These are phyloP conservation scores for Primulina tabacum DNA, from an alignment of 257 asterid genomes.

Conservation along the genomic window DNA sequence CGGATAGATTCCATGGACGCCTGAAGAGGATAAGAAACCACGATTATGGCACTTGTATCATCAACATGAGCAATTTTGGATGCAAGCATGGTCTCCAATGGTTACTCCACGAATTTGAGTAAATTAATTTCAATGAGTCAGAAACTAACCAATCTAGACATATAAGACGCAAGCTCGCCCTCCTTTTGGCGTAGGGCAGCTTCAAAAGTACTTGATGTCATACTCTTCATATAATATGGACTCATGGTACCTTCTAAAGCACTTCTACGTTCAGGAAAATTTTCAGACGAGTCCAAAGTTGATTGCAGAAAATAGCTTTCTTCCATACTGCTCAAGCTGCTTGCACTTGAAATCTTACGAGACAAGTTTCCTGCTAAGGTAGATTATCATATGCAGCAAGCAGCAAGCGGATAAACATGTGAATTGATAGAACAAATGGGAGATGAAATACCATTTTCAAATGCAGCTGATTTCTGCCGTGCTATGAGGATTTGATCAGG, in stretches of 20 bases:
- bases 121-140: conserved; percentile 15
- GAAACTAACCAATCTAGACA: conserved; percentile 76
- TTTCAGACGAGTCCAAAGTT: conserved; percentile 80
- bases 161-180: conserved; percentile 96
- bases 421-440: conserved; percentile 10
- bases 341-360: conserved; percentile 77
- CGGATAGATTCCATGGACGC: conserved; percentile 98
- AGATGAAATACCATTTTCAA: conserved; percentile 65
- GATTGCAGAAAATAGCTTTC: conserved; percentile 92
- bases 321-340: conserved; percentile 95
- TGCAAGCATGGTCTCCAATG: neutral
- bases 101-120: neutral
- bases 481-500: conserved; percentile 60
- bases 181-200: conserved; percentile 97
- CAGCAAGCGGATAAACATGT: conserved; percentile 3
- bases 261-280: conserved; percentile 59
- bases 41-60: conserved; percentile 16
- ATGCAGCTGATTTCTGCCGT: conserved; percentile 60
- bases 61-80: neutral
- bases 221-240: conserved; percentile 76
- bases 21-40: conserved; percentile 35
- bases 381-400: conserved; percentile 24
- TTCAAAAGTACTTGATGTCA: conserved; percentile 82
- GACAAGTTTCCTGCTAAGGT: conserved; percentile 64
- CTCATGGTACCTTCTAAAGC: conserved; percentile 60